Evolutionary conservation across 768 basidiomycete species (phyloP), one percentile per base, ranked within the genome.

Genomic region (Leccinellum rugosiceps): DNA sequence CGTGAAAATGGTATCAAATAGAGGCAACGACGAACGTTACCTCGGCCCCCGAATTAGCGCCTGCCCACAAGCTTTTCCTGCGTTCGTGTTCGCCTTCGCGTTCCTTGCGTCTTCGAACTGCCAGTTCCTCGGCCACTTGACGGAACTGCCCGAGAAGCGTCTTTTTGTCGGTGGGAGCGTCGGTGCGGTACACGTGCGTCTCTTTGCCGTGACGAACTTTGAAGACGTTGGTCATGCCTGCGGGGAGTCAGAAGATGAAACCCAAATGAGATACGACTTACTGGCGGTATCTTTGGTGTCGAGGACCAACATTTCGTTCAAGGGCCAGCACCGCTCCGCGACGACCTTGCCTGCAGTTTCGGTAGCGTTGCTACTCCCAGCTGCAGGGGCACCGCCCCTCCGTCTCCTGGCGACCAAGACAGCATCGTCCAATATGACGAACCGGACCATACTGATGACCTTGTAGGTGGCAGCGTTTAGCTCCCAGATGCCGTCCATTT

Each of bases 401-500:
- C 92, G 77, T 66, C 89, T 81, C 66, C 87, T 83, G 2, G 94
- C 94, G 0, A 98, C 89, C 35, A 98, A 78, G 23, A 98, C 84
- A 11, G 92, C 82, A 71, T 99, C 97, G 68, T 96, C 93, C 26
- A 99, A 76, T 13, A 98, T 77, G 49, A 98, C 90, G 69, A 99
- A 88, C 61, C 90, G 87, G 25, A 96, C 94, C 43, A 86, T 82
- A 53, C 90, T 89, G 50, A 90, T 85, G 30, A 90, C 81, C 73
- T 93, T 96, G 80, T 98, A 98, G 1, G 96, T 99, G 4, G 97
- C 96, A 2, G 94, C 82, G 61, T 98, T 95, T 46, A 99, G 78
- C 53, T 90, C 86, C 56, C 86, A 80, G 41, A 98, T 85, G 15
- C 86, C 83, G 48, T 92, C 87, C 61, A 91, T 84, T 70, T 98